phyloP scores from a whole-genome alignment of 495 filamentous ascomycete genomes.

The Hamigera avellanea region DNA sequence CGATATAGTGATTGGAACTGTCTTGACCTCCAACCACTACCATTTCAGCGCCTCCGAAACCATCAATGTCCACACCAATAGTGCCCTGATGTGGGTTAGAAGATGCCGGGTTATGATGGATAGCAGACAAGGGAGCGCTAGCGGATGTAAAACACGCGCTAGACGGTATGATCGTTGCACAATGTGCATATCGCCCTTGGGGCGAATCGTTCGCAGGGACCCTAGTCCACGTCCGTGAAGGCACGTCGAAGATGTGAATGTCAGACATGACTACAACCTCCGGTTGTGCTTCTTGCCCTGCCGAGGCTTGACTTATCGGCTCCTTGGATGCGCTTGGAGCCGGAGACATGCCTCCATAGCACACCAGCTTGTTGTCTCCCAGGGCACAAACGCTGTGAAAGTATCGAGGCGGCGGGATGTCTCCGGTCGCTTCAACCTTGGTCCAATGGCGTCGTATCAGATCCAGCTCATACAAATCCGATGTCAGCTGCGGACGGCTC shows the following conservation, averaged over 20 bases:
- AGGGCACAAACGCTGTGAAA: constrained; percentile 92
- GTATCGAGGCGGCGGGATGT: constrained; percentile 82
- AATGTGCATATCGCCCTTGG: constrained; percentile 93
- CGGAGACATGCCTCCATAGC: constrained; percentile 97
- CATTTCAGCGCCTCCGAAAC: constrained; percentile 91
- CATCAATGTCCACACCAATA: constrained; percentile 78
- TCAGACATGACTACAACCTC: constrained; percentile 97
- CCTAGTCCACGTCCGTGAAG: constrained; percentile 71
- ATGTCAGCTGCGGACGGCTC: constrained; percentile 69
- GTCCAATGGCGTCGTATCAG: constrained; percentile 86
- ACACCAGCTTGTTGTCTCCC: constrained; percentile 91
- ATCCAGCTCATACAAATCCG: constrained; percentile 87
- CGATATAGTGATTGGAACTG: constrained; percentile 95
- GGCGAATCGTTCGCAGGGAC: constrained; percentile 72
- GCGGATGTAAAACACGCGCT: constrained; percentile 75
- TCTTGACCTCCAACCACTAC: constrained; percentile 94
- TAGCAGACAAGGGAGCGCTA: constrained; percentile 69
- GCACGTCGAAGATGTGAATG: constrained; percentile 93
- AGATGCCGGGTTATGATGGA: constrained; percentile 77
- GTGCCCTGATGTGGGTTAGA: constrained; percentile 71
- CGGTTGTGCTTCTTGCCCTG: constrained; percentile 56
- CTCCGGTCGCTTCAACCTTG: constrained; percentile 71
- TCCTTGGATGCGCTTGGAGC: constrained; percentile 39
- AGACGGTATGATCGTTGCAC: constrained; percentile 83
- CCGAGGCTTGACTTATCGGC: constrained; percentile 22